Evolutionary conservation across 495 filamentous ascomycete species (phyloP), one percentile per base, ranked within the genome.

Genomic region (Hypomontagnella submonticulosa): DNA sequence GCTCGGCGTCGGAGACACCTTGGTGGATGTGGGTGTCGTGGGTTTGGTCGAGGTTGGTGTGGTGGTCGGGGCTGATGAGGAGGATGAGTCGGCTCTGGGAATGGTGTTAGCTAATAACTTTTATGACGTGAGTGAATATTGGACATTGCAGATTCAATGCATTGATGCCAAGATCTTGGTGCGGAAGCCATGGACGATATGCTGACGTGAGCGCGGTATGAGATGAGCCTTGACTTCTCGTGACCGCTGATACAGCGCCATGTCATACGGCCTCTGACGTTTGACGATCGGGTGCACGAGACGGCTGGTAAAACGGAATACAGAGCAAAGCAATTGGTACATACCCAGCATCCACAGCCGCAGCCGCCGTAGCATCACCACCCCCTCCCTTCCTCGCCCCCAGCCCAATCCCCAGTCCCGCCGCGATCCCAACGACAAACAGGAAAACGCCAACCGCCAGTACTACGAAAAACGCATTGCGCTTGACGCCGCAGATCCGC

Each of bases 371-470:
- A 27, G 33, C 18, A 9, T 30, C 9, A 13, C 18, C 37, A 38
- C 18, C n/a, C n/a, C n/a, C n/a, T n/a, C n/a, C 41, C 23, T 33
- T 63, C 19, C 59, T 63, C 34, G 59, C 55, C 1, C 69, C 58
- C 8, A 77, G 32, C 1, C 75, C 75, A 6, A 75, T 62, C 1
- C 73, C 75, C 9, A 77, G 52, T 7, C 75, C 75, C 2, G 69
- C 62, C 6, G 75, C 73, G 4, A 74, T 30, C 10, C 55, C 71
- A 27, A 71, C 61, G 1, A 77, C 75, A 2, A 64, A 32, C 5
- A 74, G 11, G 13, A 77, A 71, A 1, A 66, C 11, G 0, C 56
- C 65, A 5, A 77, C 40, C 3, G 63, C 69, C 9, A 74, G 9
- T 2, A 70, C 46, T 12, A 66, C 36, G 46, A 66, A 71, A 48